These are phyloP conservation scores for Septoria petroselini DNA, from an alignment of 2,329 filamentous ascomycete species.

Conservation along the genomic window DNA sequence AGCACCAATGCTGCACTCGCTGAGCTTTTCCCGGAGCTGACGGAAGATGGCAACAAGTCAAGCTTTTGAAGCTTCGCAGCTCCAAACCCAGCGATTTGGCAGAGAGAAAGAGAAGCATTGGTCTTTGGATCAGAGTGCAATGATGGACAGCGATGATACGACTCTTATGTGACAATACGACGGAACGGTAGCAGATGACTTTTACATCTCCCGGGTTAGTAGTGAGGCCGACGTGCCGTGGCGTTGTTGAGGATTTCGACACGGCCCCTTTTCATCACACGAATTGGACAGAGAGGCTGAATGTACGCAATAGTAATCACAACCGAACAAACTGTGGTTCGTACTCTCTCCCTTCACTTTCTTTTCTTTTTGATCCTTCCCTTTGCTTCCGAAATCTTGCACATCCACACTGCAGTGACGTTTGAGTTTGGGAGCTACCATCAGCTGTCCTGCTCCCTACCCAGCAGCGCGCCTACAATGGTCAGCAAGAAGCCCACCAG, in stretches of 20 bases:
- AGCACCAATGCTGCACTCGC: constrained; percentile 22
- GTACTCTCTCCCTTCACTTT: not conserved
- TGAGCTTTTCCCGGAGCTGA: constrained; percentile 27
- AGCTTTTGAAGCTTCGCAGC: not conserved
- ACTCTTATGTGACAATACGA: constrained; percentile 13
- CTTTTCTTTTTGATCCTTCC: not conserved
- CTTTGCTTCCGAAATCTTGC: not conserved
- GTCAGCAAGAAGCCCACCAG: constrained; percentile 1
- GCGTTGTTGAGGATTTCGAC: constrained; percentile 1
- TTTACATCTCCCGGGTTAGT: constrained; percentile 5
- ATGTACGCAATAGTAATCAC: not conserved
- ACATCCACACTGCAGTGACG: not conserved
- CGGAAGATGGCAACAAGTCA: constrained; percentile 7
- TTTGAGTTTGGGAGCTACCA: not conserved
- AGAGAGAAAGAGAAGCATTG: not conserved
- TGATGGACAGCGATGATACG: constrained; percentile 4
- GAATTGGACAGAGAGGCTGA: not conserved
- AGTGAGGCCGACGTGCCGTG: not conserved
- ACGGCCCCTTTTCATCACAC: constrained; percentile 5
- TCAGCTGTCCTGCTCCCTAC: not conserved
- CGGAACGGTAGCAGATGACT: constrained; percentile 10
- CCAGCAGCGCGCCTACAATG: not conserved
- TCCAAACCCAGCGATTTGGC: not conserved
- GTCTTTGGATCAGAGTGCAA: not conserved
- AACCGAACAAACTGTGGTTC: not conserved